A percentile compares a stretch with the other conserved stretches of the same genome.
These are phyloP conservation scores for Racocetra persica DNA, from an alignment of 371 early-diverging fungal species.

Conservation along the genomic window DNA sequence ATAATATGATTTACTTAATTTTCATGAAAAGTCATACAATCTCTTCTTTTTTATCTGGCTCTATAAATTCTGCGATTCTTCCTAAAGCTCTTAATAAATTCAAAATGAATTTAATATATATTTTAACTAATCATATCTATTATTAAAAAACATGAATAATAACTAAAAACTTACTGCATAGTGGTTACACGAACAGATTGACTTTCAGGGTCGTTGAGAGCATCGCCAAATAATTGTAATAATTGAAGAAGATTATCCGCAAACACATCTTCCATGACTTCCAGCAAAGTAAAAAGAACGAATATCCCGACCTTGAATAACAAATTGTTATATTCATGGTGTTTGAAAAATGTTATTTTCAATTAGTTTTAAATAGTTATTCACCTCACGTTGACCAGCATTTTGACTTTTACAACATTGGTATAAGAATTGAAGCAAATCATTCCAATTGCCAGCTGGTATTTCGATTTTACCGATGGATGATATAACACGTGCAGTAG, in stretches of 20 bases:
- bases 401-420: slow-evolving; percentile 74
- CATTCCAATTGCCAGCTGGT: slow-evolving; percentile 78
- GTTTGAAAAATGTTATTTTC: background rate
- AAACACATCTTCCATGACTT: slow-evolving; percentile 79
- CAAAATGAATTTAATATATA: background rate
- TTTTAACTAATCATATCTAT: background rate
- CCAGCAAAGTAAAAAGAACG: slow-evolving; percentile 83
- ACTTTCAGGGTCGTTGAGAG: slow-evolving; percentile 88
- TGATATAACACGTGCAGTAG: slow-evolving; percentile 86
- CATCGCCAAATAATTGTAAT: slow-evolving; percentile 71
- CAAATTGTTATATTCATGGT: background rate
- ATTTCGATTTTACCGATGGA: slow-evolving; percentile 86
- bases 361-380: background rate
- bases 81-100: slow-evolving; percentile 68
- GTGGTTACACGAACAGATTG: slow-evolving; percentile 80
- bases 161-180: slow-evolving; percentile 59
- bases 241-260: slow-evolving; percentile 69
- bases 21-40: slow-evolving; percentile 54
- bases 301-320: slow-evolving; percentile 72
- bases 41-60: slow-evolving; percentile 69
- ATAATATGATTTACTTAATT: background rate
- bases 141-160: slow-evolving; percentile 23
- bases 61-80: slow-evolving; percentile 85
- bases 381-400: slow-evolving; percentile 80
- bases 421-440: slow-evolving; percentile 78